Evolutionary conservation across 305 asterid species (phyloP), one percentile per base, ranked within the genome.

Genomic region (Fraxinus angustifolia): DNA sequence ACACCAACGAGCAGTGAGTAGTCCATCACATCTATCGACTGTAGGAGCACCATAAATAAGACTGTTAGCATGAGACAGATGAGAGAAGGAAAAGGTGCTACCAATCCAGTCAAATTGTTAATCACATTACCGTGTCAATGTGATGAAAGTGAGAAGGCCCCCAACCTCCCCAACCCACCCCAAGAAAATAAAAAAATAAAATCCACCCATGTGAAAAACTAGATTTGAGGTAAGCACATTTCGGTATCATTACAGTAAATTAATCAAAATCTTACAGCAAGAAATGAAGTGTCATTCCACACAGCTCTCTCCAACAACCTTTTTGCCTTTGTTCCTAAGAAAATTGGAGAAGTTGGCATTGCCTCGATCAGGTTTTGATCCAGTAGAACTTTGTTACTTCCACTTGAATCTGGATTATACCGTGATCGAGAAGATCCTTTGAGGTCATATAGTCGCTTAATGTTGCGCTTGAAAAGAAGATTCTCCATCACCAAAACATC

Each of bases 401-500:
- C 98, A 82, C 93, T 93, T 84, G 97, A 87, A 88, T 94, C 97
- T 77, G 98, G 90, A 87, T 94, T 94, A 74, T 93, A 94, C 60
- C 97, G 87, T 73, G 98, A 93, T 77, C 97, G 89, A 80, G 92
- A 87, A 45, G 97, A 93, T 81, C 98, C 97, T 93, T 94, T 94
- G 23, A 94, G 97, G 90, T 94, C 98, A 79, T 94, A 93, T 3
- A 94, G 79, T 77, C 89, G 87, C 19, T 91, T 87, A 78, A 93
- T 89, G 80, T 90, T 89, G 77, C 96, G 93, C 86, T 85, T 87
- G 85, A 87, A 93, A 33, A 93, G 93, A 86, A 94, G 97, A 88
- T 93, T 94, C 87, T 94, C 98, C 97, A 93, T 94, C 82, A 94
- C 98, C 90, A 94, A 81, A 73, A 94, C 94, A 87, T 94, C 97